Conservation (phyloP, 225 moss, liverwort and hornwort genomes). For the Thuidium tamariscinum region DNA sequence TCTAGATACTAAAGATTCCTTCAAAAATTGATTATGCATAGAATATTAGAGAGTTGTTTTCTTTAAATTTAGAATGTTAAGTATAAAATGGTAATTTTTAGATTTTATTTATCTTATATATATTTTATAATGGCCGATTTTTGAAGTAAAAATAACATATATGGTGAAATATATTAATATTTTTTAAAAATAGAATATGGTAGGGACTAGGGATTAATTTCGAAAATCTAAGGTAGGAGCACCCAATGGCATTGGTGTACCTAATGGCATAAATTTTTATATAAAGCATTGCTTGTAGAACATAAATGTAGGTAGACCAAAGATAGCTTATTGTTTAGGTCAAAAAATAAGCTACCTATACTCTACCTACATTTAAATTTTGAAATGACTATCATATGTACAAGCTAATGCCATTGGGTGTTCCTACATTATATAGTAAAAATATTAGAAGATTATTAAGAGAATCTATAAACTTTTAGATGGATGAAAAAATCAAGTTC, state of each 20-base stretch:
- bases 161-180: background rate
- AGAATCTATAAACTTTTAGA: background rate
- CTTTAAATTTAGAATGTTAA: background rate
- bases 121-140: fast-evolving
- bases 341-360: no score
- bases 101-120: background rate
- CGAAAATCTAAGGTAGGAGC: no score
- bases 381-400: no score
- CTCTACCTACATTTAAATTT: no score
- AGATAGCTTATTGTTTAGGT: no score
- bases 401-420: no score
- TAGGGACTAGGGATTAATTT: background rate
- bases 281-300: no score
- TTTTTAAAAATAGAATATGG: background rate
- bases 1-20: background rate
- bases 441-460: background rate
- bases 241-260: no score
- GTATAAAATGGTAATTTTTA: background rate
- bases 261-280: no score
- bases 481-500: background rate
- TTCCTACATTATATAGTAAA: no score
- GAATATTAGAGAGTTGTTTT: background rate
- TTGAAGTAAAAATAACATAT: background rate
- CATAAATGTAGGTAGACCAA: no score
- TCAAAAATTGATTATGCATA: background rate